Evolutionary conservation across 2,329 filamentous ascomycete genomes (phyloP).

Genomic region (Colletotrichum cereale): DNA sequence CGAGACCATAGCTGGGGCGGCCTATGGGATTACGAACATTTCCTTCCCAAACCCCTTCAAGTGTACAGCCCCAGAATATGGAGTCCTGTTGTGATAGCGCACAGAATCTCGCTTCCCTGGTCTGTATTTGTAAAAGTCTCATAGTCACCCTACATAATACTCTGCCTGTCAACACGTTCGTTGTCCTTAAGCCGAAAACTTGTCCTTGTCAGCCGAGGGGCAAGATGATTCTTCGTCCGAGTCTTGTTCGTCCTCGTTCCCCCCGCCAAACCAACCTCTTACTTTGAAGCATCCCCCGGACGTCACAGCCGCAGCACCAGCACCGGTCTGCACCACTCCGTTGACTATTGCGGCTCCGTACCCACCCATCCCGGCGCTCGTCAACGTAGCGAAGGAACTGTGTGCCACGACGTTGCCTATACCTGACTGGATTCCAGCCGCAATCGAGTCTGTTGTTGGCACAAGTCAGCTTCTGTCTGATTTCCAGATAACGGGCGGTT

Average conservation of each 20-base stretch:
- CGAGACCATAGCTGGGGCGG: not conserved
- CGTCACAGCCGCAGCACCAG: not conserved
- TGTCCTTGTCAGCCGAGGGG: too few species aligned
- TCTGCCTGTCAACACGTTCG: not conserved
- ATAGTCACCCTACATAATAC: not conserved
- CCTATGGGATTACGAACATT: not conserved
- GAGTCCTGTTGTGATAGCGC: not conserved
- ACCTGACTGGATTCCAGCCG: not conserved
- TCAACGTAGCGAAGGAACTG: not conserved
- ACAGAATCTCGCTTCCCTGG: not conserved
- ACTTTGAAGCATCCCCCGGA: not conserved
- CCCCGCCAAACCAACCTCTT: not conserved
- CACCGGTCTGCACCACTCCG: not conserved
- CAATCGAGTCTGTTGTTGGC: not conserved
- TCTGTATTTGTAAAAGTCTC: not conserved
- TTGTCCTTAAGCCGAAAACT: not conserved
- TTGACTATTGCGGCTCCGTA: not conserved
- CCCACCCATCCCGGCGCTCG: not conserved
- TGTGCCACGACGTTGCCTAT: conserved; percentile 12
- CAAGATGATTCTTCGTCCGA: not conserved
- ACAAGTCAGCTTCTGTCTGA: not conserved
- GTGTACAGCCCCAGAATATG: not conserved
- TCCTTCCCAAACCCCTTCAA: not conserved
- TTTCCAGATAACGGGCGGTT: not conserved
- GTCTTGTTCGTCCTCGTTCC: not conserved